Base-by-base conservation (phyloP, 1,284 basidiomycete genomes). In the Irpex sp. region DNA sequence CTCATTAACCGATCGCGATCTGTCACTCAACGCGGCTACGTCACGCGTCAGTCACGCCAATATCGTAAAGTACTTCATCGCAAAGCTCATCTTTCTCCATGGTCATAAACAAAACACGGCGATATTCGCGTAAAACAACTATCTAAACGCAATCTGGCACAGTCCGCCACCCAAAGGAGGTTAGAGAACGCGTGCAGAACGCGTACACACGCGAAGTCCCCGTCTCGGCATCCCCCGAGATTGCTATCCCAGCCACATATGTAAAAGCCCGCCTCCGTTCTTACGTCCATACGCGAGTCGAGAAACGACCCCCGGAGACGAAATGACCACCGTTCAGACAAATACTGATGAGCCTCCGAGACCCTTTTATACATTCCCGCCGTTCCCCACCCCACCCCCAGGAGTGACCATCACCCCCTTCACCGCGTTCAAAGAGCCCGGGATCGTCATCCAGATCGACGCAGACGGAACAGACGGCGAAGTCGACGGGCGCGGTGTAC, bases 401-500 rank as follows among this genome's bases (percentile, higher is more conserved):
- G 85, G 84, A n/a, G 79, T 81, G 57, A 73, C 71, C 4, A 80
- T 91, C 70, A 75, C 82, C 60, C 78, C 87, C 0, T 91, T 89
- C 78, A 79, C 75, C 49, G 68, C 78, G 19, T 91, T 86, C 76
- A 81, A 80, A 68, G 82, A 87, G n/a, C 74, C 71, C 43, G 89
- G 89, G 2, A 87, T 90, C 61, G 78, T 77, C 36, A 72, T 83
- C 61, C 67, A 68, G 17, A 60, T 67, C 36, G 74, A 76, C 11
- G 70, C 71, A 7, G 53, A 55, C 2, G 71, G 72, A 7, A 76
- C 78, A 15, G 76, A 78, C n/a, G 78, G 78, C 6, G 86, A 87
- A 68, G 57, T 78, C 61, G 90, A 92, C 68, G 87, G 81, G 0
- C 74, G 82, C 11, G 87, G 87, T 5, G 83, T 90, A 58, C 86